Conservation (phyloP, 345 rosid genomes). For the Melaleuca quinquenervia region DNA sequence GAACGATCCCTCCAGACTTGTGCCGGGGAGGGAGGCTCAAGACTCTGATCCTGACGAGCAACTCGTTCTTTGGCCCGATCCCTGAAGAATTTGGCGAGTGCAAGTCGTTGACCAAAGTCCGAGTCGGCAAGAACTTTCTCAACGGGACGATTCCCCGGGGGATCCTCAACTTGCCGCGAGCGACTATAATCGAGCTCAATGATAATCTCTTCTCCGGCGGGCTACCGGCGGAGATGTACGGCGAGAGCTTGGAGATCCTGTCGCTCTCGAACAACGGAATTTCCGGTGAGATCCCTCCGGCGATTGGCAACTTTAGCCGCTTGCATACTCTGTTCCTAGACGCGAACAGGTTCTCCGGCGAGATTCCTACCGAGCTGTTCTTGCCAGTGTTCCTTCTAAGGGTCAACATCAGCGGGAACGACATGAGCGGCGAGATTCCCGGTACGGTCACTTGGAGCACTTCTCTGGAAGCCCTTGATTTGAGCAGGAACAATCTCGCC, state of each 20-base stretch:
- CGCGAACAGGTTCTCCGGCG: conserved; percentile 41
- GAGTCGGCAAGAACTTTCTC: conserved; percentile 41
- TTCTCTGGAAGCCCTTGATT: conserved; percentile 47
- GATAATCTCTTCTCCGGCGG: conserved; percentile 69
- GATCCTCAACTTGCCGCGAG: conserved; percentile 39
- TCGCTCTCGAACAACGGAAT: conserved; percentile 47
- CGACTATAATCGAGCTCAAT: conserved; percentile 34
- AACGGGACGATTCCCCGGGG: conserved; percentile 67
- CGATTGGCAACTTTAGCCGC: conserved; percentile 34
- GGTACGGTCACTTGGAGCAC: conserved; percentile 27
- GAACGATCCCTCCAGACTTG: conserved; percentile 51
- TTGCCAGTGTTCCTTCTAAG: conserved; percentile 25
- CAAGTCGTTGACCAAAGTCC: conserved; percentile 41
- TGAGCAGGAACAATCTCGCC: conserved; percentile 46
- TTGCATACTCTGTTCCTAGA: conserved; percentile 41
- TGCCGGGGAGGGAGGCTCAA: conserved; percentile 53
- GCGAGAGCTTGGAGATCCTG: conserved; percentile 23
- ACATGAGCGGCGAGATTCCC: conserved; percentile 53
- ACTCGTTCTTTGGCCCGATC: conserved; percentile 62
- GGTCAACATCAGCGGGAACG: conserved; percentile 47
- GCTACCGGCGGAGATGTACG: conserved; percentile 55
- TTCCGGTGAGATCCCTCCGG: conserved; percentile 55
- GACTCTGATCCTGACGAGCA: conserved; percentile 47
- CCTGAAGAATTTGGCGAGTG: conserved; percentile 67
- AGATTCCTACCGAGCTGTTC: conserved; percentile 47